Evolutionary conservation across 2,329 filamentous ascomycete species (phyloP).

Genomic region (Paracoccidioides lutzii): DNA sequence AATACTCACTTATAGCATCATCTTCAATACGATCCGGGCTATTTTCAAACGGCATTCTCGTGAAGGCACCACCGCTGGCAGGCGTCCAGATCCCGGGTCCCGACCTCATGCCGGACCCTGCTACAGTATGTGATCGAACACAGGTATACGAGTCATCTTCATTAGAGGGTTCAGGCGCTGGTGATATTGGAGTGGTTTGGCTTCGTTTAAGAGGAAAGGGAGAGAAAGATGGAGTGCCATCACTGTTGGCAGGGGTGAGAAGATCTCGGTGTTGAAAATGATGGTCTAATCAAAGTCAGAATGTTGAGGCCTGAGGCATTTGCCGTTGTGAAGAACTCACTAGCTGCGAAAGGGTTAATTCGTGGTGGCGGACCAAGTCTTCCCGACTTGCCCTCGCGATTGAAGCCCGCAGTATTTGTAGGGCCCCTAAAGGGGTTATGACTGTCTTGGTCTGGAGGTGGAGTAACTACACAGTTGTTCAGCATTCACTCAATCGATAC

Average conservation of each 20-base stretch:
- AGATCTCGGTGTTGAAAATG: conserved; percentile 40
- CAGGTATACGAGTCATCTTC: conserved; percentile 45
- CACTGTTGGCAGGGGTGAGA: conserved; percentile 51
- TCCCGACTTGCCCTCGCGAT: conserved; percentile 26
- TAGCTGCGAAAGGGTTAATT: conserved; percentile 46
- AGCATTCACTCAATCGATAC: neutral
- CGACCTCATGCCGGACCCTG: conserved; percentile 6
- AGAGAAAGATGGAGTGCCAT: conserved; percentile 50
- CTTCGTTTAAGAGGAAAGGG: conserved; percentile 39
- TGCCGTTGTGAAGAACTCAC: conserved; percentile 30
- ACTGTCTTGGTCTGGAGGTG: conserved; percentile 8
- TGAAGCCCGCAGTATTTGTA: conserved; percentile 17
- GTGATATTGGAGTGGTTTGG: conserved; percentile 28
- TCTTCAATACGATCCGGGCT: neutral
- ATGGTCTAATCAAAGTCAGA: conserved; percentile 20
- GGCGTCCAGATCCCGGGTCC: neutral
- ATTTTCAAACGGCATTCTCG: neutral
- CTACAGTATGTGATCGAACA: conserved; percentile 29
- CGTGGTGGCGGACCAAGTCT: conserved; percentile 39
- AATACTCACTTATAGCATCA: neutral
- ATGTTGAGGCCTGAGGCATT: neutral
- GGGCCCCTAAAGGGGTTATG: conserved; percentile 12
- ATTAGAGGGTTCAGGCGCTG: conserved; percentile 35
- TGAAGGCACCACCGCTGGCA: neutral
- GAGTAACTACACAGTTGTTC: neutral